Conservation (phyloP, 208 protist species). For the Histomonas meleagridis region DNA sequence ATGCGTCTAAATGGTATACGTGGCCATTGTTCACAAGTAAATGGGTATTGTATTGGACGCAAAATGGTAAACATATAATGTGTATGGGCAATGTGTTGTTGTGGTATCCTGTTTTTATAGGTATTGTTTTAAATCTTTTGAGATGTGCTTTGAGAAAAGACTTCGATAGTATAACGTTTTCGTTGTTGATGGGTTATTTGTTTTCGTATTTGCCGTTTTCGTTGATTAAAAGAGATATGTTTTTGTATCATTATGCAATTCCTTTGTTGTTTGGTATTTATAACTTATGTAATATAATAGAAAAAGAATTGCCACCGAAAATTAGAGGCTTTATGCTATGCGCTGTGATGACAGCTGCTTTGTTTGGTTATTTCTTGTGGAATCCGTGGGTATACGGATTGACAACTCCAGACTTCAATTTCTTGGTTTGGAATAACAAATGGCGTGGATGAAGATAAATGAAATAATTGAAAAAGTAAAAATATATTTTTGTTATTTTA, state of each 20-base stretch:
- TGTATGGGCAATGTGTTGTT: background rate
- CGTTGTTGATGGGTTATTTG: background rate
- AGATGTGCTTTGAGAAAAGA: background rate
- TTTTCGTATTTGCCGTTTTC: background rate
- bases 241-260: slow-evolving; percentile 2
- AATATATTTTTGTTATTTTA: too few relatives aligned
- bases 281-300: background rate
- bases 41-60: background rate
- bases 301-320: background rate
- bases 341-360: too few relatives aligned
- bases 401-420: background rate
- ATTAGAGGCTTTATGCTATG: background rate
- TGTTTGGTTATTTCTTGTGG: background rate
- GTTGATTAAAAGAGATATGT: background rate
- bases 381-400: background rate
- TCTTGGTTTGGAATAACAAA: background rate
- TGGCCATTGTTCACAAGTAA: background rate
- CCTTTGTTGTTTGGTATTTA: background rate
- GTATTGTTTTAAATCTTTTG: too few relatives aligned
- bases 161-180: background rate
- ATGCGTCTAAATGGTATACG: background rate
- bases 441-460: too few relatives aligned
- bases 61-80: background rate
- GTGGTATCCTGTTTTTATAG: background rate
- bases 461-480: too few relatives aligned